Base-by-base conservation (phyloP, 495 filamentous ascomycete species). In the Friedmanniomyces endolithicus region DNA sequence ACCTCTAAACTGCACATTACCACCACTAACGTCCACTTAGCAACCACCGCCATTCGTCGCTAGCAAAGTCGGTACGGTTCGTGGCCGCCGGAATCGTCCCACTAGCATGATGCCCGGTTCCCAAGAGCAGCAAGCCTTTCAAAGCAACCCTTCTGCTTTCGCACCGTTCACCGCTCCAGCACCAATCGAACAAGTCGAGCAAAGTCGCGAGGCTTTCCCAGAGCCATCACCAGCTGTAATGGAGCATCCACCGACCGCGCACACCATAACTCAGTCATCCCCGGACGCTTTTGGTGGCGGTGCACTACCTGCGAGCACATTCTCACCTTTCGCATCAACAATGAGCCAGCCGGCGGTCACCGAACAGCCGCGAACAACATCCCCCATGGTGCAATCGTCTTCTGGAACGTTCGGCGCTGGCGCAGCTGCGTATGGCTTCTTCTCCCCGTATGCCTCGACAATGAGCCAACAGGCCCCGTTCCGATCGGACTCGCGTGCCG, bases 81-180 rank as follows among this genome's bases (percentile, higher is more conserved):
- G 92, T 51, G 90, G 94, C 45, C 83, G 88, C 52, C 78, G 94
- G 64, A 89, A 96, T 43, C 80, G 92, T 24, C 52, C 56, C 11
- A 53, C 37, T 16, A 54, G 50, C 16, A 45, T n/a, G 46, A 92
- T 89, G 88, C 0, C 92, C 19, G 92, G 87, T 66, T 76, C 90
- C 56, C 45, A 45, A n/a, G 52, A 56, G 39, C 34, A 40, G 39
- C 54, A 31, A 9, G 27, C 29, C 41, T 43, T 41, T 25, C 14
- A n/a, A 39, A 9, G 16, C 14, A 9, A 17, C 31, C 23, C 31
- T 2, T 24, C 44, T 6, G 24, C 44, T 4, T 47, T 47, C 17
- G 7, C 20, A 33, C 39, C 41, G 20, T 1, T 16, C 27, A 6
- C 39, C 20, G 24, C 39, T 3, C 23, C 50, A 11, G 3, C 50